Percentiles rank a stretch among this genome's conserved stretches.
These are phyloP conservation scores for Notholithocarpus densiflorus DNA, from an alignment of 306 rosid species.

Conservation along the genomic window DNA sequence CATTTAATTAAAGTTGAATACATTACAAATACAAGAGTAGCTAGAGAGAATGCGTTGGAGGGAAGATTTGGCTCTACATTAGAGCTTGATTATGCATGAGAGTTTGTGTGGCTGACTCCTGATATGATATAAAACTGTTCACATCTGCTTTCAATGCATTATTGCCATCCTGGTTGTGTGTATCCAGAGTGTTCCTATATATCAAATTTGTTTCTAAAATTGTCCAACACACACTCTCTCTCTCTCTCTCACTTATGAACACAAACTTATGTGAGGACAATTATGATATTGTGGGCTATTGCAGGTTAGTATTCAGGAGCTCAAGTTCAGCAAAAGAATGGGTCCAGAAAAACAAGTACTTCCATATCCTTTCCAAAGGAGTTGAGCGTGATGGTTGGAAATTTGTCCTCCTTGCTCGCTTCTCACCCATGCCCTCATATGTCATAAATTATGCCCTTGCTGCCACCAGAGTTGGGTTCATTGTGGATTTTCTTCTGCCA, in stretches of 20 bases:
- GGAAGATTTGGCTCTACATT: not conserved
- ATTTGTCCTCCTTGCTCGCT: slow-evolving; percentile 92
- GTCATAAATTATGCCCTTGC: slow-evolving; percentile 89
- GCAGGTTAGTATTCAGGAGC: slow-evolving; percentile 72
- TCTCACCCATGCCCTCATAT: slow-evolving; percentile 91
- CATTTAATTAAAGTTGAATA: no score
- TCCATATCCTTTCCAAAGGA: slow-evolving; percentile 69
- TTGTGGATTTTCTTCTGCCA: slow-evolving; percentile 83
- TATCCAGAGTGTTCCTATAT: not conserved
- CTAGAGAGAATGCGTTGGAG: not conserved
- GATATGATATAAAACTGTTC: not conserved
- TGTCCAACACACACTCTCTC: not conserved
- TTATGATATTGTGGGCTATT: not conserved
- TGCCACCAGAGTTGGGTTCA: slow-evolving; percentile 75
- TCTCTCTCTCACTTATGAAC: not conserved
- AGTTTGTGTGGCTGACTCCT: not conserved
- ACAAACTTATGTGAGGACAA: not conserved
- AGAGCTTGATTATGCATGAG: not conserved
- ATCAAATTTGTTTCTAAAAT: not conserved
- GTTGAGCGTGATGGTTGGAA: slow-evolving; percentile 98
- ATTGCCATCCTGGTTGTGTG: no score
- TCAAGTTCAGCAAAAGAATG: slow-evolving; percentile 78
- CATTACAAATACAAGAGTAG: not conserved
- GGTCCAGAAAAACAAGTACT: slow-evolving; percentile 78
- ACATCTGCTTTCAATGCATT: not conserved